A percentile compares a stretch with the other conserved stretches of the same genome.
These are phyloP conservation scores for Bruguiera hainesii DNA, from an alignment of 441 rosid species.

Conservation along the genomic window DNA sequence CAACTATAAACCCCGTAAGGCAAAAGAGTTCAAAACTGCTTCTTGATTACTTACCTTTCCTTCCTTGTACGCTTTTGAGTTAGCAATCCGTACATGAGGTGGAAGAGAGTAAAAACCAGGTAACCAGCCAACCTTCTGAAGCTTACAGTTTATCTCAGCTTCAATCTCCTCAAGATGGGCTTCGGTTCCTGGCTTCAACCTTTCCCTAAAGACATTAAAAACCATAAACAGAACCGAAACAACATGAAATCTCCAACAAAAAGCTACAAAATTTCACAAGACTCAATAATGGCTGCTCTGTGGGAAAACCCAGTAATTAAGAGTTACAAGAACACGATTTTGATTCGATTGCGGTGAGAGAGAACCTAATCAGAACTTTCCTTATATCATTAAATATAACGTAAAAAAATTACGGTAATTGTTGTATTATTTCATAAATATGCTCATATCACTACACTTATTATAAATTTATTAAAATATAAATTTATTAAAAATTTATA, in stretches of 20 bases:
- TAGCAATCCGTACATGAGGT: conserved; percentile 67
- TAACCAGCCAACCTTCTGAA: conserved; percentile 63
- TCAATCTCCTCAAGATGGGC: conserved; percentile 46
- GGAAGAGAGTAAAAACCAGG: conserved; percentile 74
- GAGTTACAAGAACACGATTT: no score
- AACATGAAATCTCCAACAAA: background rate
- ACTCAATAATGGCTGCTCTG: background rate
- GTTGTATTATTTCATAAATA: no score
- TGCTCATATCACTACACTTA: no score
- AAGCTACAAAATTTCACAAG: background rate
- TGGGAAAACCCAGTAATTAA: background rate
- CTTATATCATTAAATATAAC: no score
- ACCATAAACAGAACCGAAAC: background rate
- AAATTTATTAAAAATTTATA: no score
- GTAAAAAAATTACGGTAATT: no score
- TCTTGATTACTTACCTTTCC: conserved; percentile 49
- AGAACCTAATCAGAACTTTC: no score
- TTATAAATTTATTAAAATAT: no score
- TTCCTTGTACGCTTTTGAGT: conserved; percentile 59
- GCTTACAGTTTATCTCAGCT: conserved; percentile 61
- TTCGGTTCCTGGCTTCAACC: conserved; percentile 76
- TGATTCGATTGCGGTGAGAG: no score
- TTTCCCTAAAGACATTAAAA: conserved; percentile 16
- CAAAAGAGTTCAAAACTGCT: background rate
- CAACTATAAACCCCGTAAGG: background rate